Evolutionary conservation across 352 stramenopile species (phyloP), one percentile per base, ranked within the genome.

Genomic region (Lagenidium giganteum): DNA sequence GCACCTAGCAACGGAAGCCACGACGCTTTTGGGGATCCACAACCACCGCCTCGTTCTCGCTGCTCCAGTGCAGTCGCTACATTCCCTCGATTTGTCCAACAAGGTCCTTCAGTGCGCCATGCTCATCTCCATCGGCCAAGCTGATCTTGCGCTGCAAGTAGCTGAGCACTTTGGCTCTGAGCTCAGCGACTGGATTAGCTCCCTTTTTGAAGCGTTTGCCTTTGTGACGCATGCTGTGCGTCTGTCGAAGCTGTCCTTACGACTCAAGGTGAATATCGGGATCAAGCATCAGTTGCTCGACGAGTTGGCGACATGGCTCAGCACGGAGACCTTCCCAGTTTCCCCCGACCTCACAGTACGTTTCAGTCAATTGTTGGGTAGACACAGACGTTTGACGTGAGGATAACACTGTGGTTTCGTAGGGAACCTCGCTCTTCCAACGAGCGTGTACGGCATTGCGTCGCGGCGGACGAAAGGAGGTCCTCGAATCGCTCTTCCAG

Each of bases 161-260:
- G 71, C 68, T 4, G 58, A 75, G 22, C 44, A 55, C 3, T 42
- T 89, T 12, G 57, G 34, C 16, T 20, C 36, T 0, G 71, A 80
- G 37, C 58, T 72, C 8, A 34, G 37, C 0, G 65, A 88, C 20
- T 87, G 70, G 72, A 16, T 91, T 3, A 70, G 59, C 3, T 57
- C 71, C 3, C 65, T 84, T 8, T 78, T 86, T 14, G 75, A 91
- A 40, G 78, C 68, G 2, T 91, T 91, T 51, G 72, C 61, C 4
- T 74, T 81, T 37, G 40, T 58, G 16, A 23, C 39, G 0, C 53
- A 75, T 13, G 68, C 67, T 3, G 46, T 87, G 29, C 45, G 50
- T 2, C 53, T 87, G 2, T 51, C 56, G 1, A 51, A 57, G 12
- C 45, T 84, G 5, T 81, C 75, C 1, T 21, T 68, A 9, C 39